These are phyloP conservation scores for Lepidium campestre DNA, from an alignment of 441 rosid genomes.

Conservation along the genomic window DNA sequence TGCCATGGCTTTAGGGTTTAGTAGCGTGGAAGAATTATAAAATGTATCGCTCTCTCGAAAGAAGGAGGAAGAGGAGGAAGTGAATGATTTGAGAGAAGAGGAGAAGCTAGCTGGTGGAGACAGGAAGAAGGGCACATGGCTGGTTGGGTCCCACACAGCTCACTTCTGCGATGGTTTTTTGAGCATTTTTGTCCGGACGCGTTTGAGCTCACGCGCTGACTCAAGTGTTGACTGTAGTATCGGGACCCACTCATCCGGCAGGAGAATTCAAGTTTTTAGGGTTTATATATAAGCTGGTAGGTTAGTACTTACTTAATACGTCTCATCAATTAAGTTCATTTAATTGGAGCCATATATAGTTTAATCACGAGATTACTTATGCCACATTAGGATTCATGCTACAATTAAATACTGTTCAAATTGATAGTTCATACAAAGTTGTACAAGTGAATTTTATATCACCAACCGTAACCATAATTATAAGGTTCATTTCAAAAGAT, in stretches of 20 bases:
- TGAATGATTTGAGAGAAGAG: constrained; percentile 31
- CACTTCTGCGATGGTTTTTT: constrained; percentile 27
- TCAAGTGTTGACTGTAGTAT: constrained; percentile 21
- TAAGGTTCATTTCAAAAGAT: not conserved
- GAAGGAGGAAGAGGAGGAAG: not conserved
- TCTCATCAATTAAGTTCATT: too few species aligned
- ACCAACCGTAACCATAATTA: too few species aligned
- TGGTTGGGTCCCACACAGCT: constrained; percentile 73
- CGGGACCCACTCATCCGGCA: constrained; percentile 18
- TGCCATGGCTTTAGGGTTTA: constrained; percentile 36
- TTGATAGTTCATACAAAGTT: too few species aligned
- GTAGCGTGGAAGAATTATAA: not conserved
- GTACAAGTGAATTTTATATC: too few species aligned
- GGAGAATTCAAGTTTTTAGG: constrained; percentile 28
- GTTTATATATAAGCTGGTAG: not conserved
- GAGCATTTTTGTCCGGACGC: not conserved
- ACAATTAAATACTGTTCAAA: too few species aligned
- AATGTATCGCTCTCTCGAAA: not conserved
- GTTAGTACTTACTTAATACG: too few species aligned
- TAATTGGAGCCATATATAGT: too few species aligned
- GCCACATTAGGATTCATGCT: too few species aligned
- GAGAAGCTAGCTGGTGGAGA: constrained; percentile 84
- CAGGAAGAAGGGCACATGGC: constrained; percentile 89
- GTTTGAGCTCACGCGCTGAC: constrained; percentile 28
- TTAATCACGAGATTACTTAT: too few species aligned